These are phyloP conservation scores for Pyrrhoderma lamaoense DNA, from an alignment of 1,284 basidiomycete genomes.

Conservation along the genomic window DNA sequence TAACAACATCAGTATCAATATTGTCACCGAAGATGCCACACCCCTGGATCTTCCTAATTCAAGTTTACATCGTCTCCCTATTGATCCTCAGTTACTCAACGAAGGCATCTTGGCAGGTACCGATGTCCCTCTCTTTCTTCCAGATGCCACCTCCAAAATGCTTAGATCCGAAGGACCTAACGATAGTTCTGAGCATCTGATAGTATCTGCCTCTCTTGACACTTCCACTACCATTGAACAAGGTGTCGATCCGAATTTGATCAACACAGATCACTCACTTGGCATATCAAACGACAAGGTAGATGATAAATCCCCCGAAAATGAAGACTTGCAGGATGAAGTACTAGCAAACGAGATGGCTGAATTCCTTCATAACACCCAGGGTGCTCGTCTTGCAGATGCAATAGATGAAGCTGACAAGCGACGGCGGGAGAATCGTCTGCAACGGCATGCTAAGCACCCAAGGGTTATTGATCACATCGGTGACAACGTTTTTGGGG, in stretches of 20 bases:
- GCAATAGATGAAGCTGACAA: conserved; percentile 60
- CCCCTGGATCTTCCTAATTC: conserved; percentile 8
- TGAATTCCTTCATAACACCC: conserved; percentile 49
- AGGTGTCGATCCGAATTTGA: no score
- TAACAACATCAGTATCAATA: no score
- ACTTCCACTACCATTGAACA: conserved; percentile 47
- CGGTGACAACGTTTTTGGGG: no score
- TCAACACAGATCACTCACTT: no score
- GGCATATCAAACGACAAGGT: no score
- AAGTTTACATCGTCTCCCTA: conserved; percentile 21
- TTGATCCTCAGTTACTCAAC: conserved; percentile 41
- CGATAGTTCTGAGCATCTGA: no score
- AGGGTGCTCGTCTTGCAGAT: conserved; percentile 46
- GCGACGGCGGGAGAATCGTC: conserved; percentile 46
- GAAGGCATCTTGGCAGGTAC: conserved; percentile 36
- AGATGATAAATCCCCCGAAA: no score
- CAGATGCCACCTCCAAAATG: conserved; percentile 15
- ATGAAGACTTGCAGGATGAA: conserved; percentile 19
- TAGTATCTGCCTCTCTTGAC: no score
- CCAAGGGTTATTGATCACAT: no score
- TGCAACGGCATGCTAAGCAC: no score
- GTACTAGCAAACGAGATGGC: conserved; percentile 60
- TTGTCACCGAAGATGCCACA: background rate
- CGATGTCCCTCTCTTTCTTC: conserved; percentile 19
- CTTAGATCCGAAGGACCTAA: no score